These are phyloP conservation scores for Cochlearia excelsa DNA, from an alignment of 345 rosid genomes.

Conservation along the genomic window DNA sequence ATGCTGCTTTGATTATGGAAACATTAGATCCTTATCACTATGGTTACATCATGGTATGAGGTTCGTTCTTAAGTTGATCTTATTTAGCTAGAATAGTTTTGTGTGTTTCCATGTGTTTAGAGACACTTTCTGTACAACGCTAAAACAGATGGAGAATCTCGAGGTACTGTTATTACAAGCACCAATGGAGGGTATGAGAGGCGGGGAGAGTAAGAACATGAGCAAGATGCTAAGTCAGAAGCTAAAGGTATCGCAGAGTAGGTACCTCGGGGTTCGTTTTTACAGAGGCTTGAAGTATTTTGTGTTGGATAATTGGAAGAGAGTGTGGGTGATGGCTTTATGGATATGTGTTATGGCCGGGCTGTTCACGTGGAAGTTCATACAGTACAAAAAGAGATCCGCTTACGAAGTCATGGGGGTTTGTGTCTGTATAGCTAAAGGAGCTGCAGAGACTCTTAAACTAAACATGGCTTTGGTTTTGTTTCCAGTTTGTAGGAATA, in stretches of 20 bases:
- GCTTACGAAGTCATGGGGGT: constrained; percentile 60
- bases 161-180: constrained; percentile 62
- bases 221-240: constrained; percentile 71
- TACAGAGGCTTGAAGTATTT: constrained; percentile 44
- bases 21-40: constrained; percentile 61
- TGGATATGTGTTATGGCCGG: constrained; percentile 63
- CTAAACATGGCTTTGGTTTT: constrained; percentile 75
- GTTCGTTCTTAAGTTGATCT: constrained; percentile 20
- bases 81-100: not conserved
- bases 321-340: constrained; percentile 66
- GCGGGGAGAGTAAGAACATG: constrained; percentile 49
- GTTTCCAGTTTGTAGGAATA: constrained; percentile 72
- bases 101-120: constrained; percentile 26
- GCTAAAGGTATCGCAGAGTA: constrained; percentile 50
- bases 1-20: constrained; percentile 82
- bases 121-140: constrained; percentile 22
- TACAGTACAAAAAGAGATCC: constrained; percentile 46
- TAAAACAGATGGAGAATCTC: constrained; percentile 54
- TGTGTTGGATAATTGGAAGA: constrained; percentile 68
- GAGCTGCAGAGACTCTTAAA: constrained; percentile 78
- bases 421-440: constrained; percentile 73
- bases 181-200: constrained; percentile 42
- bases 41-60: constrained; percentile 74
- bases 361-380: constrained; percentile 59
- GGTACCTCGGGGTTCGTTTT: constrained; percentile 43